Base-by-base conservation (phyloP, 768 basidiomycete species). In the Pleurotus tuber-regium region DNA sequence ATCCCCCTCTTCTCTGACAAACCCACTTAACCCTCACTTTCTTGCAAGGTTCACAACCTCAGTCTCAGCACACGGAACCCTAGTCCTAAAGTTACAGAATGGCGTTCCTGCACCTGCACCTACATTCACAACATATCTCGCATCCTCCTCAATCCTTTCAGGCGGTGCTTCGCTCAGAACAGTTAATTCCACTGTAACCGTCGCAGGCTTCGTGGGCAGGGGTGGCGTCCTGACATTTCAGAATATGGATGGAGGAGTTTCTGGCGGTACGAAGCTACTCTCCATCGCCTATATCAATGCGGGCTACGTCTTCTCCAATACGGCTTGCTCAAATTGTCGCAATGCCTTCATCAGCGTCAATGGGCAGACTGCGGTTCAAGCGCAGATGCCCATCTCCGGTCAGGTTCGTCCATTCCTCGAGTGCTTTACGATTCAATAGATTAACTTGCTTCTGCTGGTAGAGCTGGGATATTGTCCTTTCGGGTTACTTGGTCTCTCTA, bases 231-330 rank as follows among this genome's bases (percentile, higher is more conserved):
- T 78, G 21, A 75, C 73, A 24, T 59, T 77, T 51, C 68, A 69
- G 38, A 60, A 63, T 48, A 66, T 77, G 53, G 72, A 75, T 51
- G 75, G 73, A 25, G 75, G 73, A 1, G 43, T 61, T 2, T 54
- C 63, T 5, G 75, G 75, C 21, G 76, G 75, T 11, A 73, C 67
- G 2, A 76, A 73, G 55, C 65, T 73, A 11, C 54, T 78, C 18
- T 65, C 74, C 9, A 59, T 77, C 31, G 74, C 76, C 58, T 78
- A 76, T 53, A 76, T 76, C 53, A 78, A 78, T 39, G 77, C 65
- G 24, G 77, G 77, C 40, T 66, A 69, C 28, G 66, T 66, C 7
- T 72, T 71, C 59, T 59, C 60, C 48, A 76, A 77, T 57, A 73
- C 70, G 0, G 75, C 58, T 7, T 77, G 76, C 62, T 76, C 77